phyloP scores from a whole-genome alignment of 2,329 filamentous ascomycete genomes.

The Aspergillus piperis region DNA sequence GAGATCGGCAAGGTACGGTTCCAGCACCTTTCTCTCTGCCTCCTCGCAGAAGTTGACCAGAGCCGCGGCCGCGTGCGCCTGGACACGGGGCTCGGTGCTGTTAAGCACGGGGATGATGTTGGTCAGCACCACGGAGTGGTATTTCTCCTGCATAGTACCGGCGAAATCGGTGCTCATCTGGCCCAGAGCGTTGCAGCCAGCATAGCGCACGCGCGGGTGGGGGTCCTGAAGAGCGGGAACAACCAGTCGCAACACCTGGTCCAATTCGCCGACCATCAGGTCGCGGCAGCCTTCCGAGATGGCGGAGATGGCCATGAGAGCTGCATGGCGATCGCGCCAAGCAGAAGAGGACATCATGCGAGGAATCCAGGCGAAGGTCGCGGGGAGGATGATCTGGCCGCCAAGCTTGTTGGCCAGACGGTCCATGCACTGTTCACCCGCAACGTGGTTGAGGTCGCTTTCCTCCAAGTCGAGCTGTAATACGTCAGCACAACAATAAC shows the following conservation, averaged over 20 bases:
- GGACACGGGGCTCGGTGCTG: conserved; percentile 87
- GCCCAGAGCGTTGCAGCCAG: conserved; percentile 95
- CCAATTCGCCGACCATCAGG: conserved; percentile 90
- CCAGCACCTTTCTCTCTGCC: conserved; percentile 85
- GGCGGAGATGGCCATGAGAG: conserved; percentile 97
- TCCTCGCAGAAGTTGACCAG: conserved; percentile 99
- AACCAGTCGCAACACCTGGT: conserved; percentile 92
- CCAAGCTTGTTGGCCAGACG: conserved; percentile 95
- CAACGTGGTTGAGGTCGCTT: conserved; percentile 95
- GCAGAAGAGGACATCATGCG: conserved; percentile 95
- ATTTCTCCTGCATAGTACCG: conserved; percentile 95
- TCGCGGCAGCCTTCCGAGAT: conserved; percentile 97
- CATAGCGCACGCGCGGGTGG: conserved; percentile 93
- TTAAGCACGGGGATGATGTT: conserved; percentile 91
- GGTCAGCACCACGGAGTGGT: conserved; percentile 81
- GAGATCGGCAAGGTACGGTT: conserved; percentile 89
- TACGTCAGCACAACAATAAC: conserved; percentile 21
- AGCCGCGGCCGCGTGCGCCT: conserved; percentile 95
- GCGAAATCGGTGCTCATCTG: conserved; percentile 99
- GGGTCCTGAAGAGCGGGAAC: conserved; percentile 85
- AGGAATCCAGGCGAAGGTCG: conserved; percentile 95
- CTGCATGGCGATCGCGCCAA: conserved; percentile 94
- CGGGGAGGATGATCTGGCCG: conserved; percentile 85
- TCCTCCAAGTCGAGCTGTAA: conserved; percentile 84
- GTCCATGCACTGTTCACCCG: conserved; percentile 98